Evolutionary conservation across 2,329 filamentous ascomycete genomes (phyloP), one percentile per base, ranked within the genome.

Genomic region (Cordyceps cateniannulata): DNA sequence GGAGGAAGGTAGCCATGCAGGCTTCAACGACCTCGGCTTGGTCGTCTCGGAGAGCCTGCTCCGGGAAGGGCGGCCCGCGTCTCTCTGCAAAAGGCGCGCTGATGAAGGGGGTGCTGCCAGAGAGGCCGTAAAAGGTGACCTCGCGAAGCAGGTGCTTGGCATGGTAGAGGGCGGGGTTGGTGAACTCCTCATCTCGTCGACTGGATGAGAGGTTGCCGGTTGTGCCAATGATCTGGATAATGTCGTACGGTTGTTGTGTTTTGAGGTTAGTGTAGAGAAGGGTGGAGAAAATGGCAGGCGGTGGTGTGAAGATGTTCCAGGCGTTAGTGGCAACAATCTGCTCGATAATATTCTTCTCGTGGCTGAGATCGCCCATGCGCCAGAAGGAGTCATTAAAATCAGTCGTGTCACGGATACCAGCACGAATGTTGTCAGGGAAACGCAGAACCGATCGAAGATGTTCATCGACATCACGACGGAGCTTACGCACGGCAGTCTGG

Each of bases 61-160:
- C 76, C 0, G 68, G 66, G 6, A 68, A 61, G 32, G 68, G 63
- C 44, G 66, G 63, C 61, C 64, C 59, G n/a, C 49, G 49, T 29
- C 48, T 32, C 20, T 59, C 57, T 44, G 48, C 47, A 16, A 42
- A 48, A 12, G 47, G 35, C 7, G 72, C 58, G 51, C 73, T 73
- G 54, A 81, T 75, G 9, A 68, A 64, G 3, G 82, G 77, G 16
- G 77, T 77, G 2, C 76, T 71, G 42, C 82, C 81, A 51, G 80
- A 75, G 10, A 83, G 68, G 66, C 83, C 81, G 67, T 80, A 82
- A 63, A 82, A 82, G 16, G 82, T 69, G 2, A 80, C 75, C 67
- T 85, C 83, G 38, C 82, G 74, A 12, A 85, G 72, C 20, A 85
- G 71, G 16, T 83, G 66, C 67, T 85, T 85, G 27, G 81, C 81